Conservation (phyloP, 1,284 basidiomycete genomes). For the Rhodotorula sp. region DNA sequence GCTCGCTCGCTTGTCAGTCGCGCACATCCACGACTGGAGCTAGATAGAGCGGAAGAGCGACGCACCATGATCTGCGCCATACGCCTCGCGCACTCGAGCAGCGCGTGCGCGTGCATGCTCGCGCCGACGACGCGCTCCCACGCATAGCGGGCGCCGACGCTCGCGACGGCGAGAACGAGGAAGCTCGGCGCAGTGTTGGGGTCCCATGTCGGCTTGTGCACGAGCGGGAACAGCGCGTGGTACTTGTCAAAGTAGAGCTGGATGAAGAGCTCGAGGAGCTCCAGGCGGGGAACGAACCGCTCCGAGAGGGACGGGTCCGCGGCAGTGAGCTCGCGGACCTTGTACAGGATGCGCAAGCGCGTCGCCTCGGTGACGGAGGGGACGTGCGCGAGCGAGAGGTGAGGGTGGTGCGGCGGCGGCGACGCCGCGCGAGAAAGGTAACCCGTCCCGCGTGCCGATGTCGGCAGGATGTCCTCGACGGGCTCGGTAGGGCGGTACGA, state of each 20-base stretch:
- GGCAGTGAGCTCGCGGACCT: slow-evolving; percentile 27
- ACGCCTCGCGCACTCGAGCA: slow-evolving; percentile 32
- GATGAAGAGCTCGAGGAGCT: slow-evolving; percentile 40
- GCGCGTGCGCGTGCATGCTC: slow-evolving; percentile 39
- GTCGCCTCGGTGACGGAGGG: slow-evolving; percentile 37
- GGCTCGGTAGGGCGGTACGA: slow-evolving; percentile 39
- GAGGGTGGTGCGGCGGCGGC: slow-evolving; percentile 20
- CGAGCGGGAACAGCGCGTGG: slow-evolving; percentile 30
- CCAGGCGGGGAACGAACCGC: slow-evolving; percentile 36
- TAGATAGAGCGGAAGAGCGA: background rate
- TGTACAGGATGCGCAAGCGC: slow-evolving; percentile 32
- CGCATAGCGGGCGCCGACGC: slow-evolving; percentile 39
- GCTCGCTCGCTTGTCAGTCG: background rate
- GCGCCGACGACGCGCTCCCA: slow-evolving; percentile 35
- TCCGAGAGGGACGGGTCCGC: slow-evolving; percentile 28
- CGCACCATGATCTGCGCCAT: slow-evolving; percentile 37
- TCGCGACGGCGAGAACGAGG: slow-evolving; percentile 37
- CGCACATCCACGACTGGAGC: too few relatives aligned
- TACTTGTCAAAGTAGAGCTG: slow-evolving; percentile 40
- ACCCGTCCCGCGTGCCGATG: slow-evolving; percentile 33
- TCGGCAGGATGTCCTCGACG: slow-evolving; percentile 35
- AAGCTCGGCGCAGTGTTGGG: slow-evolving; percentile 39
- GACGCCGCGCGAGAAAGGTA: slow-evolving; percentile 34
- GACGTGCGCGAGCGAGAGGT: slow-evolving; percentile 24
- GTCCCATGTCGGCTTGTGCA: slow-evolving; percentile 41